Base-by-base conservation (phyloP, 2,329 filamentous ascomycete species). In the Alternaria incomplexa region DNA sequence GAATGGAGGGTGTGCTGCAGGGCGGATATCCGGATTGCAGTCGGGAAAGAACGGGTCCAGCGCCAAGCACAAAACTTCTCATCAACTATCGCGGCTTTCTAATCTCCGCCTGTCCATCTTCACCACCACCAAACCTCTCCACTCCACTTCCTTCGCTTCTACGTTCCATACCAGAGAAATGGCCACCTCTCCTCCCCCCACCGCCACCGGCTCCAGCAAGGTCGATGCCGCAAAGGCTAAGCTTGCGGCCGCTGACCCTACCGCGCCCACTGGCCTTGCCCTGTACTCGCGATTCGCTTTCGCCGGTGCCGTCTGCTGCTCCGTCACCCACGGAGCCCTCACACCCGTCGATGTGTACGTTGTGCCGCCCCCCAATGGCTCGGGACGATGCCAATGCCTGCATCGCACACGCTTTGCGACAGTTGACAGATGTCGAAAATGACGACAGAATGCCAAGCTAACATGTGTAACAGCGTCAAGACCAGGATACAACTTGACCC, bases 311-410 rank as follows among this genome's bases (percentile, higher is more conserved):
- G 86, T 98, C 87, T 97, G 96, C 90, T 99, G 96, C 85, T 96
- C 94, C 77, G 86, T 98, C 85, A 99, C 96, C 81, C 96, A 99
- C 89, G 96, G 95, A 84, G 91, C 88, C 80, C 90, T 98, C 78
- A 99, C 96, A 75, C 96, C 96, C 80, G 93, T 99, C 83, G 96
- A 99, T 92, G 96, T 99, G 95, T 98, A 96, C 84, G 95, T 92
- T 65, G 61, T 44, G 22, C 63, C 62, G 44, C 22, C 26, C 53
- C 46, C 56, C 50, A 55, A 45, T 46, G 61, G 62, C 51, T 2
- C 52, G 23, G 25, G 55, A 28, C 61, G 25, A 30, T 53, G 46
- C 65, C 76, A 79, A 77, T 79, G 74, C 72, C 76, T 69, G 62
- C 43, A 20, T 51, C 56, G 63, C 60, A 43, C 50, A 53, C 54